Evolutionary conservation across 1,284 basidiomycete genomes (phyloP).

Genomic region (Ceratobasidium sp.): DNA sequence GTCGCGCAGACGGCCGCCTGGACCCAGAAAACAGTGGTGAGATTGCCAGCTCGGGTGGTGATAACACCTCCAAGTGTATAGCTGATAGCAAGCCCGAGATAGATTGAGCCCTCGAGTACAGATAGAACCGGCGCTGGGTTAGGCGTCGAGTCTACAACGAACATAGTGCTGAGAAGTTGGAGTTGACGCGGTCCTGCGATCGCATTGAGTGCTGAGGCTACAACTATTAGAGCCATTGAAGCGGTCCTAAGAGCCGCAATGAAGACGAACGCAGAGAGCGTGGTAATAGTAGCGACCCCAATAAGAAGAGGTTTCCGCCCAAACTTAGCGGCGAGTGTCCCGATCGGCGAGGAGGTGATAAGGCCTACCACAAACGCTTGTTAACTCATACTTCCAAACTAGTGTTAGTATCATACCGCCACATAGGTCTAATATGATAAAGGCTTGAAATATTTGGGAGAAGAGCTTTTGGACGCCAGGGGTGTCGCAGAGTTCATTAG

Average conservation of each 20-base stretch:
- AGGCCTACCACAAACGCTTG: not conserved
- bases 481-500: constrained; percentile 5
- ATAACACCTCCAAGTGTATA: constrained; percentile 31
- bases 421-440: constrained; percentile 17
- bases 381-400: not conserved
- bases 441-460: constrained; percentile 3
- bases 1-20: constrained; percentile 1
- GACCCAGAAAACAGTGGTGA: constrained; percentile 24
- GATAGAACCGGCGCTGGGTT: constrained; percentile 26
- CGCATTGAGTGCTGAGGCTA: not conserved
- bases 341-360: constrained; percentile 25
- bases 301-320: constrained; percentile 30
- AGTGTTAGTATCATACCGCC: constrained; percentile 11
- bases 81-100: constrained; percentile 26
- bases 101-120: constrained; percentile 26
- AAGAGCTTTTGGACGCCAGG: constrained; percentile 24
- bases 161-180: constrained; percentile 23
- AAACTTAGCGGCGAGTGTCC: constrained; percentile 36
- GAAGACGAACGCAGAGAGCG: not conserved
- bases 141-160: constrained; percentile 19
- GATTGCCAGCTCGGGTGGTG: constrained; percentile 12
- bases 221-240: constrained; percentile 13
- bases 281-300: not conserved
- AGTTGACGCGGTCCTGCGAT: constrained; percentile 22
- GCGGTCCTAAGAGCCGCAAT: not conserved